Evolutionary conservation across 108 stramenopile species (phyloP).

Genomic region (Craspedostauros australis): DNA sequence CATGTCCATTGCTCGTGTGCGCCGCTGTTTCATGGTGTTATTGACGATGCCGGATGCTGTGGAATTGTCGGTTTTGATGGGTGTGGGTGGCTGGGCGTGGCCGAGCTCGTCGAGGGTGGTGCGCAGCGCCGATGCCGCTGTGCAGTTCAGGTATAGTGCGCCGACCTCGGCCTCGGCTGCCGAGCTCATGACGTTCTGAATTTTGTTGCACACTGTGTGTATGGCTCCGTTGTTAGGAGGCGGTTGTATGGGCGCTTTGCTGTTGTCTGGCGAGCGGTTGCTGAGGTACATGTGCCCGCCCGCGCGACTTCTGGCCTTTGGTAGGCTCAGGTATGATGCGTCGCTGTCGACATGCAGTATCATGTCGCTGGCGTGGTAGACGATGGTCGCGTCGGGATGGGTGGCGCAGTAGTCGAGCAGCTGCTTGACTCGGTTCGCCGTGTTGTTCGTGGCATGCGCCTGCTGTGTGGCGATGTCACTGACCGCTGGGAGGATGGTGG

Average conservation of each 20-base stretch:
- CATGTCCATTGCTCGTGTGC: no score
- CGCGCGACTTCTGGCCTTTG: conserved; percentile 25
- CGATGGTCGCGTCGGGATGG: conserved; percentile 32
- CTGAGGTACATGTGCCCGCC: conserved; percentile 20
- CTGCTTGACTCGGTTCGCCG: conserved; percentile 5
- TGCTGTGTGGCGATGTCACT: conserved; percentile 22
- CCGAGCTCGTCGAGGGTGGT: conserved; percentile 25
- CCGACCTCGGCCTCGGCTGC: no score
- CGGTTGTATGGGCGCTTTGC: conserved; percentile 3
- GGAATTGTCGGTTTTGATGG: conserved; percentile 34
- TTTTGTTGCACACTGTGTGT: no score
- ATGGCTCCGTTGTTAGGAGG: no score
- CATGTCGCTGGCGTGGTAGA: conserved; percentile 36
- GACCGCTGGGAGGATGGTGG: conserved; percentile 23
- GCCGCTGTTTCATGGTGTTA: conserved; percentile 31
- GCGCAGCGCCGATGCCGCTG: conserved; percentile 14
- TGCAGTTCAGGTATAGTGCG: conserved; percentile 29
- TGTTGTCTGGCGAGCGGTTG: background rate
- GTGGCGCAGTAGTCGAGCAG: conserved; percentile 42
- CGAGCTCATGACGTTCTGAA: no score
- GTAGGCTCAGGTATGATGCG: conserved; percentile 29
- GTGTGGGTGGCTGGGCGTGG: conserved; percentile 39
- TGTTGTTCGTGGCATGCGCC: conserved; percentile 16
- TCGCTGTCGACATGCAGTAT: conserved; percentile 22
- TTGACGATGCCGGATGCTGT: conserved; percentile 40